Conservation (phyloP, 306 rosid species). For the Inga laurina region DNA sequence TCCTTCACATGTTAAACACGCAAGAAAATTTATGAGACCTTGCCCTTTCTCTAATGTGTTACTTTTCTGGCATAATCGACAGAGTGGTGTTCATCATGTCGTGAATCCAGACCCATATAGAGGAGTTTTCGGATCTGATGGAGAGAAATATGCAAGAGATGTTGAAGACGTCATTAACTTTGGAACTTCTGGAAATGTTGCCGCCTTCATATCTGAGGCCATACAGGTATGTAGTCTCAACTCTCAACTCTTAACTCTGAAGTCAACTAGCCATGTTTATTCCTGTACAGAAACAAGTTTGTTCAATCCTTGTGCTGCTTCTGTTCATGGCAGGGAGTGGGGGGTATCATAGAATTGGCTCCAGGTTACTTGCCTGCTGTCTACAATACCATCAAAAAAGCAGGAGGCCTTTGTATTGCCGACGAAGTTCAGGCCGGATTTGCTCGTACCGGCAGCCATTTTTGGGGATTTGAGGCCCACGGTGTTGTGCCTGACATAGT, state of each 20-base stretch:
- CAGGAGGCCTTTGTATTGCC: conserved; percentile 84
- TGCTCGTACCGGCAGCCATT: conserved; percentile 78
- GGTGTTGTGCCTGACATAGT: conserved; percentile 90
- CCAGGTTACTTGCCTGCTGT: conserved; percentile 83
- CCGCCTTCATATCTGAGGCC: conserved; percentile 81
- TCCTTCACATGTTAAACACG: neutral
- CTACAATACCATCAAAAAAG: conserved; percentile 53
- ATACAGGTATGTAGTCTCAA: conserved; percentile 55
- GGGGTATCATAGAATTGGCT: conserved; percentile 81
- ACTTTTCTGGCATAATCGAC: conserved; percentile 20
- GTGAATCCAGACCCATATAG: conserved; percentile 89
- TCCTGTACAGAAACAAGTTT: neutral
- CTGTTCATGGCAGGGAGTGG: conserved; percentile 63
- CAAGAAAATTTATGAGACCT: neutral
- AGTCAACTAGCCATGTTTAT: neutral
- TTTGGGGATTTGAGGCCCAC: conserved; percentile 85
- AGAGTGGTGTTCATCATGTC: conserved; percentile 90
- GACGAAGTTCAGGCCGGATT: conserved; percentile 89
- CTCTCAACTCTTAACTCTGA: neutral
- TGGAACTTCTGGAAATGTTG: conserved; percentile 79
- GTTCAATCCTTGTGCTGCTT: neutral
- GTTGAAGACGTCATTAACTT: conserved; percentile 71
- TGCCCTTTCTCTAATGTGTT: neutral
- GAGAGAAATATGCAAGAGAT: conserved; percentile 83
- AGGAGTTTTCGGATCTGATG: conserved; percentile 84